Evolutionary conservation across 2,329 filamentous ascomycete species (phyloP).

Genomic region (Xenoacremonium recifei): DNA sequence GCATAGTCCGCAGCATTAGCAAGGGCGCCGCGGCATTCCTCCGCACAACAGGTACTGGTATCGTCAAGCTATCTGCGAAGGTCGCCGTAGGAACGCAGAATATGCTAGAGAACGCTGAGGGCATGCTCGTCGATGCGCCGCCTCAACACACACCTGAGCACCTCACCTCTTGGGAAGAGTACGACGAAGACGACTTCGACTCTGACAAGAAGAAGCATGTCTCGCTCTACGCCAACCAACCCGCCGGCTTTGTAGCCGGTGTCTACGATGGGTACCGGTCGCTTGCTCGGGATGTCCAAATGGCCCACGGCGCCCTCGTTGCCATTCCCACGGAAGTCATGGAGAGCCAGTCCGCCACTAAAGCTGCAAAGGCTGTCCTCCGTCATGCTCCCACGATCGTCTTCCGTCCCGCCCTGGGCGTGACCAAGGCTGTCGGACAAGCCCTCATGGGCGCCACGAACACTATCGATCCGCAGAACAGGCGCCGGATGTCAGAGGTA

Average conservation of each 20-base stretch:
- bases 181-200: conserved; percentile 62
- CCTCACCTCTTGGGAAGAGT: conserved; percentile 29
- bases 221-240: conserved; percentile 91
- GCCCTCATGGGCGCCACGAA: conserved; percentile 92
- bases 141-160: conserved; percentile 26
- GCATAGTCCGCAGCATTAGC: conserved; percentile 85
- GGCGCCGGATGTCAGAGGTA: conserved; percentile 83
- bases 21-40: conserved; percentile 90
- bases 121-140: conserved; percentile 58
- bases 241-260: conserved; percentile 83
- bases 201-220: conserved; percentile 75
- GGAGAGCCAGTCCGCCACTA: conserved; percentile 78
- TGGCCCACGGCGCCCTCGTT: conserved; percentile 88
- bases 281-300: conserved; percentile 80
- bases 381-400: conserved; percentile 90
- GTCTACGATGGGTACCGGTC: conserved; percentile 79
- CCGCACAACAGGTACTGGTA: conserved; percentile 87
- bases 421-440: conserved; percentile 83
- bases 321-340: conserved; percentile 90
- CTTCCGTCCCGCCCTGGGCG: conserved; percentile 84
- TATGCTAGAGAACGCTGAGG: conserved; percentile 86
- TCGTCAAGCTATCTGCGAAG: conserved; percentile 93
- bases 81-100: conserved; percentile 92
- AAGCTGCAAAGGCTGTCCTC: conserved; percentile 75
- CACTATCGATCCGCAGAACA: conserved; percentile 78